Percentiles rank a stretch among this genome's conserved stretches.
phyloP scores from a whole-genome alignment of 2,329 filamentous ascomycete genomes.

The Paecilomyces dactylethromorphus region DNA sequence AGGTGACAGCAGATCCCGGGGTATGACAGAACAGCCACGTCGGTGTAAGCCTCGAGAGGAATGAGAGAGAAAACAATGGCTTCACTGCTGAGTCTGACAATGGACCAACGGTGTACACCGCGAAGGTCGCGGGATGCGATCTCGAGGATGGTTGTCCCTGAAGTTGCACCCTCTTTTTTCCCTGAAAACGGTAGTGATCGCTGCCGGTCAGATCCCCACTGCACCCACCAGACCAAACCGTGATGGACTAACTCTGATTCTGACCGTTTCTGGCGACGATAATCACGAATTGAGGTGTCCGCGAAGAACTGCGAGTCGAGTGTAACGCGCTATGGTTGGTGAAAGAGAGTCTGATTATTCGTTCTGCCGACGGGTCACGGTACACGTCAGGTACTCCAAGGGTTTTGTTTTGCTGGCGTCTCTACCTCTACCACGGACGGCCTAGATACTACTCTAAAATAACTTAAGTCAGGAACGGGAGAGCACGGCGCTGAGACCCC shows the following conservation, averaged over 20 bases:
- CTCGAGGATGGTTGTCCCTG: background rate
- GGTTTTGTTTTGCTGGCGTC: background rate
- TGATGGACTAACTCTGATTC: background rate
- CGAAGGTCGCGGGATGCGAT: background rate
- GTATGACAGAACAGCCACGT: background rate
- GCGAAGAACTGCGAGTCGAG: background rate
- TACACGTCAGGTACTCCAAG: background rate
- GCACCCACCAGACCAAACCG: background rate
- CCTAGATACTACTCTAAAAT: background rate
- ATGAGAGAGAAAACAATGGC: background rate
- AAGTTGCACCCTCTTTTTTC: slow-evolving; percentile 1
- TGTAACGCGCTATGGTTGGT: background rate
- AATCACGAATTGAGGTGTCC: background rate
- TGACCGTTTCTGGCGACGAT: background rate
- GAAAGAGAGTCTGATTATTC: background rate
- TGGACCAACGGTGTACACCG: background rate
- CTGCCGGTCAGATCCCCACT: background rate
- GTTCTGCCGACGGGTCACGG: background rate
- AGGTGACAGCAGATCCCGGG: background rate
- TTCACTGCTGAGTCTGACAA: background rate
- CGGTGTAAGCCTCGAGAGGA: background rate
- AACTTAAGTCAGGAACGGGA: background rate
- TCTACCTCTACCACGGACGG: background rate
- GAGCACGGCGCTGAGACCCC: background rate
- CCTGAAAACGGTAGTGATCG: slow-evolving; percentile 2